A percentile compares a stretch with the other conserved stretches of the same genome.
phyloP scores from a whole-genome alignment of 2,329 filamentous ascomycete genomes.

The Pyricularia sp. region DNA sequence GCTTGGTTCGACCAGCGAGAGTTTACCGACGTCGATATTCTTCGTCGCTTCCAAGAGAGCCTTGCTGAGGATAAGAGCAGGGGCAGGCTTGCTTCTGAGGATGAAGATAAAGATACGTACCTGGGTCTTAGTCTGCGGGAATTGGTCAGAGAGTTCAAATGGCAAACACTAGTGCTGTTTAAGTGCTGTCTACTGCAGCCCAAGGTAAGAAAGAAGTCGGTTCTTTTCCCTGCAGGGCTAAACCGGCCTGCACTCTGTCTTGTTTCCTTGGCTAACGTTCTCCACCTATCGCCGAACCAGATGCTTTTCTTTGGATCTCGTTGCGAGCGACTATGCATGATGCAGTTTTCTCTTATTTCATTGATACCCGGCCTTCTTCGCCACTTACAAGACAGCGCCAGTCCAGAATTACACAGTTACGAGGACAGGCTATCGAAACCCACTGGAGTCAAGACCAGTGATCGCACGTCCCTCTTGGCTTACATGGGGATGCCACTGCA shows the following conservation, averaged over 20 bases:
- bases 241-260: background rate
- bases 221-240: background rate
- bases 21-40: slow-evolving; percentile 82
- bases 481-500: slow-evolving; percentile 95
- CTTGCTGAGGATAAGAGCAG: slow-evolving; percentile 54
- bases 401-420: slow-evolving; percentile 80
- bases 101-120: slow-evolving; percentile 71
- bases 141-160: slow-evolving; percentile 85
- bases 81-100: slow-evolving; percentile 40
- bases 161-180: slow-evolving; percentile 85
- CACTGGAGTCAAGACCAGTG: slow-evolving; percentile 80
- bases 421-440: slow-evolving; percentile 63
- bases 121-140: slow-evolving; percentile 81
- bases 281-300: slow-evolving; percentile 29
- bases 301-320: slow-evolving; percentile 98
- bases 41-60: slow-evolving; percentile 83
- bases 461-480: slow-evolving; percentile 74
- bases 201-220: slow-evolving; percentile 46
- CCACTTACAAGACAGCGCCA: slow-evolving; percentile 86
- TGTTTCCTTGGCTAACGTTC: background rate
- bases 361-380: slow-evolving; percentile 86
- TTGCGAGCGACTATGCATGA: slow-evolving; percentile 93
- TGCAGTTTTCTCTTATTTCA: slow-evolving; percentile 92
- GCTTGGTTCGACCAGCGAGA: slow-evolving; percentile 95
- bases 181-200: slow-evolving; percentile 90